Evolutionary conservation across 2,329 filamentous ascomycete genomes (phyloP), one percentile per base, ranked within the genome.

Genomic region (Blastomyces emzantsi): DNA sequence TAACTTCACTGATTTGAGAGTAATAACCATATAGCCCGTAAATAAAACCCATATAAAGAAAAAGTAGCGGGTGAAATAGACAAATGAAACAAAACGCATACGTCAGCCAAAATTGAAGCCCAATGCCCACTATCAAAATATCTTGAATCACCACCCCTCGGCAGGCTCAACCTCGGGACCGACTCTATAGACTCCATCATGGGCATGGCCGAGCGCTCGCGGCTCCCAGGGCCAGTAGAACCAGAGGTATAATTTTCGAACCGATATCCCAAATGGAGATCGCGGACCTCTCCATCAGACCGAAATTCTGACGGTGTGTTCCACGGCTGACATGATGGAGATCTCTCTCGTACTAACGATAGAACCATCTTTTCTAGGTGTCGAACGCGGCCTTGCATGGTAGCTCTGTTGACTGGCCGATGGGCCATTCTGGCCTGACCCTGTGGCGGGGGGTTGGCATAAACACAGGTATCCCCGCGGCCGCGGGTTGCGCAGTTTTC

Each of bases 321-420:
- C 52, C 52, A n/a, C 30, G 52, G 9, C 11, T 36, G 52, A 28
- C 25, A 43, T 22, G 28, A 17, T 6, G 49, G 39, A 49, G 59
- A 56, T 30, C 17, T 58, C 28, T 45, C 51, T 7, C 28, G 22
- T 19, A 28, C 52, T 54, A 58, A 58, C 7, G 52, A 13, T 17
- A 58, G n/a, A 36, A 62, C 47, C 15, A 43, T 33, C 15, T 55
- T 33, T 25, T 55, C 60, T n/a, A 62, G 39, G 36, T 52, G 45
- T 49, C 15, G 30, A 28, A 62, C 60, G n/a, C 30, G 60, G 17
- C 39, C 25, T 49, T 62, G 47, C 60, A 62, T 28, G 19, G 76
- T 97, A 92, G 82, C 96, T 92, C 61, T 92, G 90, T 70, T 83
- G 81, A 63, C 82, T 81, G 55, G 55, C 36, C 55, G 41, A 25